A percentile compares a stretch with the other conserved stretches of the same genome.
Conservation (phyloP, 768 basidiomycete genomes). For the Pleurotus giganteus region DNA sequence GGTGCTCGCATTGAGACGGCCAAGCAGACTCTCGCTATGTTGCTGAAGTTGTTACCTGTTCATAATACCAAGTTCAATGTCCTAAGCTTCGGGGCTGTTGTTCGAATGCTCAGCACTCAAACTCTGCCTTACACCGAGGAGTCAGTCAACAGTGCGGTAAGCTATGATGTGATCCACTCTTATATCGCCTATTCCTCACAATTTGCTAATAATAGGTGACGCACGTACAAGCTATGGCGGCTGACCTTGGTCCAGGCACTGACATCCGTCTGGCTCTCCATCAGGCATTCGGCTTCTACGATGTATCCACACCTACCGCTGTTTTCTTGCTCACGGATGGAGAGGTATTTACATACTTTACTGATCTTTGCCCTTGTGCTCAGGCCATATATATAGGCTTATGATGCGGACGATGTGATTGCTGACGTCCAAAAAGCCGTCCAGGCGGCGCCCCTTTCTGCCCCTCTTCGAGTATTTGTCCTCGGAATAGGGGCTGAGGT, state of each 20-base stretch:
- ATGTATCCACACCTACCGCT: constrained; percentile 35
- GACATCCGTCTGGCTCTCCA: constrained; percentile 42
- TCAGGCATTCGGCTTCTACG: constrained; percentile 33
- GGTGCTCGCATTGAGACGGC: constrained; percentile 41
- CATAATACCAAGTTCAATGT: constrained; percentile 50
- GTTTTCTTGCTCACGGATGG: constrained; percentile 64
- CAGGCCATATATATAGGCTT: constrained; percentile 14
- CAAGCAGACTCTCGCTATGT: constrained; percentile 41
- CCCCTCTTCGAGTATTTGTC: constrained; percentile 49
- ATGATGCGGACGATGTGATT: constrained; percentile 20
- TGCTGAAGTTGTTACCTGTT: constrained; percentile 48
- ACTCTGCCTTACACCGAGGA: constrained; percentile 31
- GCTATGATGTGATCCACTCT: too few relatives aligned
- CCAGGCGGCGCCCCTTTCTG: constrained; percentile 19
- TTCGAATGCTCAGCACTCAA: constrained; percentile 30
- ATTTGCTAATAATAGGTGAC: constrained; percentile 30
- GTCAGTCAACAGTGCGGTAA: constrained; percentile 35
- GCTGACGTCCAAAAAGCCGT: constrained; percentile 31
- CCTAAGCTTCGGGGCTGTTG: constrained; percentile 43
- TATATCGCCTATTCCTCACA: background rate
- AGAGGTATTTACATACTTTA: constrained; percentile 26
- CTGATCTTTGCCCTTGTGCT: constrained; percentile 6
- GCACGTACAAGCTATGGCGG: constrained; percentile 37
- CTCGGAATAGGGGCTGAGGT: constrained; percentile 54
- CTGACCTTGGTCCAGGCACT: constrained; percentile 49